phyloP scores from a whole-genome alignment of 2,329 filamentous ascomycete genomes.

The Botryotinia narcissicola region DNA sequence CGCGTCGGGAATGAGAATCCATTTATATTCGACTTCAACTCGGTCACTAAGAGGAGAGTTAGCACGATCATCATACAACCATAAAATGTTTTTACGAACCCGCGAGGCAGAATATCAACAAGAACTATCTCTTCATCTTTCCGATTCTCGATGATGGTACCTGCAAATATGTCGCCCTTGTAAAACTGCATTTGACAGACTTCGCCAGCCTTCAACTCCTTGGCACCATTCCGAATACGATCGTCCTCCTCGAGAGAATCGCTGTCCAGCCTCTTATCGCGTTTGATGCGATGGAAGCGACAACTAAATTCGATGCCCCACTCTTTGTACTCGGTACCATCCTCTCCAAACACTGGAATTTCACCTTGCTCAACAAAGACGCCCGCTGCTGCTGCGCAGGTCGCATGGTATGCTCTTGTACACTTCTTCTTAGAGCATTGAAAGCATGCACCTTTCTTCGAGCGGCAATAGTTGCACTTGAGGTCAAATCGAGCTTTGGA shows the following conservation, averaged over 20 bases:
- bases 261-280: constrained; percentile 71
- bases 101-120: constrained; percentile 79
- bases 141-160: constrained; percentile 81
- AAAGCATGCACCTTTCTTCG: constrained; percentile 92
- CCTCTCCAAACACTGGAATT: constrained; percentile 82
- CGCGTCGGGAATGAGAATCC: constrained; percentile 70
- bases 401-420: constrained; percentile 88
- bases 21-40: constrained; percentile 81
- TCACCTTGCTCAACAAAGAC: constrained; percentile 87
- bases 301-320: constrained; percentile 92
- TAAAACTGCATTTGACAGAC: constrained; percentile 84
- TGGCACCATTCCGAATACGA: constrained; percentile 66
- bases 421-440: constrained; percentile 96
- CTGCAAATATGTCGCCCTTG: constrained; percentile 86
- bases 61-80: constrained; percentile 38
- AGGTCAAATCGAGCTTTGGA: constrained; percentile 84
- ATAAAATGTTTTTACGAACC: constrained; percentile 53
- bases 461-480: constrained; percentile 92
- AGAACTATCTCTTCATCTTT: constrained; percentile 71
- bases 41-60: constrained; percentile 56
- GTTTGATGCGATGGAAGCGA: constrained; percentile 87
- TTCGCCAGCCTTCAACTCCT: constrained; percentile 66
- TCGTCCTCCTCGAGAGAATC: constrained; percentile 68
- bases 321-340: constrained; percentile 88
- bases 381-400: constrained; percentile 87